Evolutionary conservation across 2,329 filamentous ascomycete species (phyloP).

Genomic region (Magnaporthiopsis incrustans): DNA sequence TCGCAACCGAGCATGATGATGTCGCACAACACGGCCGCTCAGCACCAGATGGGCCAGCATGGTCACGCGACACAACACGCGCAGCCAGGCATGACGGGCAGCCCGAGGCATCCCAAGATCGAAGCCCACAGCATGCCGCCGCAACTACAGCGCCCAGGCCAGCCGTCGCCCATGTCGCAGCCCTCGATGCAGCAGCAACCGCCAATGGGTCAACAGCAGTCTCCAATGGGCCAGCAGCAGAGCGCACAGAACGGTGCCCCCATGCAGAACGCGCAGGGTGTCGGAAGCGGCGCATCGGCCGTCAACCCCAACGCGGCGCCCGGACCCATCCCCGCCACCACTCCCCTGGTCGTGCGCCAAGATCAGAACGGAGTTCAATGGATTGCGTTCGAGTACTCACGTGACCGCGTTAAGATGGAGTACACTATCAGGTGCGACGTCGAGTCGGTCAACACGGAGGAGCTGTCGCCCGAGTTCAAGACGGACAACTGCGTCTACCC

Average conservation of each 20-base stretch:
- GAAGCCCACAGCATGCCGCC: conserved; percentile 50
- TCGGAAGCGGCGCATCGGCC: conserved; percentile 31
- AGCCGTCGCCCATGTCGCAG: conserved; percentile 35
- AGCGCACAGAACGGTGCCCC: conserved; percentile 31
- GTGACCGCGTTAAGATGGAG: conserved; percentile 97
- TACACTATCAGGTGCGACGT: conserved; percentile 98
- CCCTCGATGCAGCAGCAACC: conserved; percentile 9
- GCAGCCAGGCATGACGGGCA: conserved; percentile 49
- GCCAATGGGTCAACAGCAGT: conserved; percentile 21
- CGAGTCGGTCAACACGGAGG: conserved; percentile 88
- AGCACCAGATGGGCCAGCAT: conserved; percentile 53
- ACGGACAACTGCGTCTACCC: conserved; percentile 98
- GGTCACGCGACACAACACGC: conserved; percentile 49
- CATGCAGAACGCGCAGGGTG: conserved; percentile 36
- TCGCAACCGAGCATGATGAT: conserved; percentile 61
- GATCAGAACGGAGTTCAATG: conserved; percentile 96
- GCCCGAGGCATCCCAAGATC: conserved; percentile 54
- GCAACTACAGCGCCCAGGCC: conserved; percentile 51
- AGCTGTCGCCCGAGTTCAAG: conserved; percentile 82
- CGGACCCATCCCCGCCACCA: conserved; percentile 93
- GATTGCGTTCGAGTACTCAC: conserved; percentile 98
- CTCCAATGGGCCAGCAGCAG: conserved; percentile 13
- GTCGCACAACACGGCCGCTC: conserved; percentile 46
- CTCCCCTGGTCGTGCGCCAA: conserved; percentile 85
- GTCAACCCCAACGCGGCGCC: conserved; percentile 87